Conservation (phyloP, 2,329 filamentous ascomycete species). For the Colletotrichum camelliae region DNA sequence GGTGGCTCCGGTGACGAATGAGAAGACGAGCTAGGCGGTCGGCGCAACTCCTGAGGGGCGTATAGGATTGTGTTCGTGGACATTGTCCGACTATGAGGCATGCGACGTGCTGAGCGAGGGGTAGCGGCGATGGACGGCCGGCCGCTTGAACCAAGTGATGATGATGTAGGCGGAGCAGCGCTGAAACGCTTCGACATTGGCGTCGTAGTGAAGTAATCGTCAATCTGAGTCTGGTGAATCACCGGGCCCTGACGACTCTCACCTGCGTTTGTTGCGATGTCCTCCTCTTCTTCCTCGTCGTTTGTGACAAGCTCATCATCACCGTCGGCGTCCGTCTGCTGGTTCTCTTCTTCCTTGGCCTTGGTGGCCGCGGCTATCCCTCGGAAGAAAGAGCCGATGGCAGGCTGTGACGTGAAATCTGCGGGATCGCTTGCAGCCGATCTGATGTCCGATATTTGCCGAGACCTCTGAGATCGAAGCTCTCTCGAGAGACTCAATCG, state of each 20-base stretch:
- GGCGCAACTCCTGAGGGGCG: slow-evolving; percentile 64
- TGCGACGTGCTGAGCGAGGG: slow-evolving; percentile 40
- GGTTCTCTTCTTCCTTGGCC: slow-evolving; percentile 46
- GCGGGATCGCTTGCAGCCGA: slow-evolving; percentile 70
- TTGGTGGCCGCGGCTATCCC: slow-evolving; percentile 15
- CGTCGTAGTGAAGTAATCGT: slow-evolving; percentile 60
- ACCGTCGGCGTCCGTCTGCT: slow-evolving; percentile 82
- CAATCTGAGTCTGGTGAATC: slow-evolving; percentile 32
- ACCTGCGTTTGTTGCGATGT: slow-evolving; percentile 47
- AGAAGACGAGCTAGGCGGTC: slow-evolving; percentile 45
- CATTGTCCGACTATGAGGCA: slow-evolving; percentile 71
- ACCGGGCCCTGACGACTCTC: slow-evolving; percentile 31
- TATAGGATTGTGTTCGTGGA: slow-evolving; percentile 87
- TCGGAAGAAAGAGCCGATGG: slow-evolving; percentile 18
- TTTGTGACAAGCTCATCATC: slow-evolving; percentile 90
- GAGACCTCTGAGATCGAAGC: slow-evolving; percentile 46
- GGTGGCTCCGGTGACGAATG: slow-evolving; percentile 40
- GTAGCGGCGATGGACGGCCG: slow-evolving; percentile 30
- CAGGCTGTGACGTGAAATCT: slow-evolving; percentile 55
- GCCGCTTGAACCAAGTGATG: slow-evolving; percentile 32
- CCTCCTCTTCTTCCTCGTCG: slow-evolving; percentile 71
- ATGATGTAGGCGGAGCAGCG: slow-evolving; percentile 25
- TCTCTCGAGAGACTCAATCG: slow-evolving; percentile 60
- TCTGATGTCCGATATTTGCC: slow-evolving; percentile 60
- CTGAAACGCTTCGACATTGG: slow-evolving; percentile 49